Evolutionary conservation across 139 green algal species (phyloP).

Genomic region (Eudorina sp.): DNA sequence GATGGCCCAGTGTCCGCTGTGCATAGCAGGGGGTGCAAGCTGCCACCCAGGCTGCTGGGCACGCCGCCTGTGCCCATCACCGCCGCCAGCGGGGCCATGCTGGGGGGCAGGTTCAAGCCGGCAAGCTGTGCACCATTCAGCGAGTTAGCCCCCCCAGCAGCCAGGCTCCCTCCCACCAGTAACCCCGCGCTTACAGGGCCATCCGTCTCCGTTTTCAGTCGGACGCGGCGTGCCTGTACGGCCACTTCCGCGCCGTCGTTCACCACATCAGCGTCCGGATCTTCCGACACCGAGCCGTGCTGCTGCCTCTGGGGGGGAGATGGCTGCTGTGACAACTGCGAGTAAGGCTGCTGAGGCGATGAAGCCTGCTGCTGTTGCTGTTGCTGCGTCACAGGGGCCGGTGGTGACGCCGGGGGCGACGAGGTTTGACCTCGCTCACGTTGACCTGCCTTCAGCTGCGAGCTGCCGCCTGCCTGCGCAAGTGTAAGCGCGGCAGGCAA

Average conservation of each 20-base stretch:
- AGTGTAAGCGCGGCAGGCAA: background rate
- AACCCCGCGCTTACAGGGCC: background rate
- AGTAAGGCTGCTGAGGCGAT: slow-evolving; percentile 18
- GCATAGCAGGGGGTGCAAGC: slow-evolving; percentile 23
- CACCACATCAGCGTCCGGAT: background rate
- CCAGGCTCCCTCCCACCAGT: background rate
- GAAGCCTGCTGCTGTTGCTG: slow-evolving; percentile 26
- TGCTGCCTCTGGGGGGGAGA: background rate
- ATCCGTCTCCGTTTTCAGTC: background rate
- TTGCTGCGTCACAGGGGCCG: no score
- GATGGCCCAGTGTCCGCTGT: background rate
- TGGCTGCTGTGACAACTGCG: slow-evolving; percentile 11
- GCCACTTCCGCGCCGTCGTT: background rate
- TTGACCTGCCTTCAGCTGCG: background rate
- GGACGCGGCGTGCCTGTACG: background rate
- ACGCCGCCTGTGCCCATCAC: slow-evolving; percentile 31
- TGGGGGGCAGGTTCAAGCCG: slow-evolving; percentile 2
- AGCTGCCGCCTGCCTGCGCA: background rate
- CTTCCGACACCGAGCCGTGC: background rate
- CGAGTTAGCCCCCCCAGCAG: background rate
- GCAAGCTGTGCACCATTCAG: background rate
- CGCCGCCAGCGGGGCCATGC: slow-evolving; percentile 18
- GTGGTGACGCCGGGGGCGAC: background rate
- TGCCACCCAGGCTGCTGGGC: background rate
- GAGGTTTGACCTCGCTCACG: background rate